phyloP scores from a whole-genome alignment of 179 eudicot species.

The Gypsophila paniculata region DNA sequence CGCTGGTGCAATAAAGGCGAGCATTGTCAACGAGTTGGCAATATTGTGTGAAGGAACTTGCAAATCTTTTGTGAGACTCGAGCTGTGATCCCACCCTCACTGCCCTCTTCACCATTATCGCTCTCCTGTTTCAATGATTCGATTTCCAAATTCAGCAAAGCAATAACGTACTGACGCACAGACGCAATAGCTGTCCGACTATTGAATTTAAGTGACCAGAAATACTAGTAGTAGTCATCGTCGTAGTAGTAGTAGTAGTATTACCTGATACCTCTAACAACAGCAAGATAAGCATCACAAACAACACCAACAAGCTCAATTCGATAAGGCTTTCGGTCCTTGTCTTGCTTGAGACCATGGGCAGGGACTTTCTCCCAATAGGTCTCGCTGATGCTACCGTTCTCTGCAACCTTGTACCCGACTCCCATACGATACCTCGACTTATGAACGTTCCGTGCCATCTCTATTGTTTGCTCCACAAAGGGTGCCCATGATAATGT shows the following conservation, averaged over 20 bases:
- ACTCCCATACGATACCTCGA: constrained; percentile 71
- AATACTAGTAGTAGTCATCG: too few relatives aligned
- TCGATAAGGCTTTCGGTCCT: constrained; percentile 54
- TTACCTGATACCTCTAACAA: constrained; percentile 81
- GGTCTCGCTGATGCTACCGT: constrained; percentile 51
- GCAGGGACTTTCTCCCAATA: constrained; percentile 56
- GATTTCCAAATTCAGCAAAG: background rate
- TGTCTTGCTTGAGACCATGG: constrained; percentile 4
- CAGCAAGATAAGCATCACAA: constrained; percentile 82
- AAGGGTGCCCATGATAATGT: constrained; percentile 83
- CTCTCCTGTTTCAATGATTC: constrained; percentile 48
- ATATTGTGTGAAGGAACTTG: constrained; percentile 56
- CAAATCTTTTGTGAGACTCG: constrained; percentile 79
- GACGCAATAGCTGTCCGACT: too few relatives aligned
- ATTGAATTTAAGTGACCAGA: too few relatives aligned
- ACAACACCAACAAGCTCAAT: constrained; percentile 88
- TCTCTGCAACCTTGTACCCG: constrained; percentile 58
- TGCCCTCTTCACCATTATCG: constrained; percentile 64
- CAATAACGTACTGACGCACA: background rate
- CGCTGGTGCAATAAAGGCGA: constrained; percentile 63
- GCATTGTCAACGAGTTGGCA: constrained; percentile 77
- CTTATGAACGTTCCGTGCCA: constrained; percentile 74
- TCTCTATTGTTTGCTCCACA: constrained; percentile 66
- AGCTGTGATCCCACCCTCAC: constrained; percentile 81
- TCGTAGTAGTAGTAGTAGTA: too few relatives aligned